Evolutionary conservation across 2,329 filamentous ascomycete genomes (phyloP).

Genomic region (Colletotrichum trifolii): DNA sequence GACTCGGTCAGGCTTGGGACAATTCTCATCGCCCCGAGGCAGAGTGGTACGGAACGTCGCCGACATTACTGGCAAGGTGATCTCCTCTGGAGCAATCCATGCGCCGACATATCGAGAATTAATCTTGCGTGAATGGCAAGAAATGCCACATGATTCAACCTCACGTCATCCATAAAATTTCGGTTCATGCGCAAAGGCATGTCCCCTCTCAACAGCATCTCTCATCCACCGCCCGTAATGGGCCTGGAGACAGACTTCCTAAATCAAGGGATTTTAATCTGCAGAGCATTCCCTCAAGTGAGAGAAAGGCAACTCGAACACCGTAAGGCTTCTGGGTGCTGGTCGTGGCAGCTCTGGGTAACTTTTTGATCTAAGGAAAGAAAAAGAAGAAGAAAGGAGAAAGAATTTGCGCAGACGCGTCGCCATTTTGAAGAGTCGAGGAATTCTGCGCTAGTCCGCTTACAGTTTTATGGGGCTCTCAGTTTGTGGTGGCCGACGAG

Average conservation of each 20-base stretch:
- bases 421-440: constrained; percentile 13
- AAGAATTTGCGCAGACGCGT: constrained; percentile 43
- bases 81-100: no score
- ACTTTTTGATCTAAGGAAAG: constrained; percentile 71
- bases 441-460: constrained; percentile 39
- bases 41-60: no score
- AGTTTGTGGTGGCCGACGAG: no score
- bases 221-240: constrained; percentile 58
- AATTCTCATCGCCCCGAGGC: no score
- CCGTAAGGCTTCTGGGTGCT: constrained; percentile 66
- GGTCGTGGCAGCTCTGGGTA: constrained; percentile 72
- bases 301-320: constrained; percentile 70
- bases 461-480: neutral
- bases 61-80: no score
- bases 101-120: no score
- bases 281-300: constrained; percentile 62
- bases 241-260: constrained; percentile 69
- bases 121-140: no score
- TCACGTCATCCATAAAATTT: neutral
- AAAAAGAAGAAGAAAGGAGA: constrained; percentile 54
- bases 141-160: no score
- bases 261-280: constrained; percentile 68
- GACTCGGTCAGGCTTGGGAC: no score
- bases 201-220: constrained; percentile 72
- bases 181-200: constrained; percentile 45